Base-by-base conservation (phyloP, 495 filamentous ascomycete species). In the Haplographium delicatum region DNA sequence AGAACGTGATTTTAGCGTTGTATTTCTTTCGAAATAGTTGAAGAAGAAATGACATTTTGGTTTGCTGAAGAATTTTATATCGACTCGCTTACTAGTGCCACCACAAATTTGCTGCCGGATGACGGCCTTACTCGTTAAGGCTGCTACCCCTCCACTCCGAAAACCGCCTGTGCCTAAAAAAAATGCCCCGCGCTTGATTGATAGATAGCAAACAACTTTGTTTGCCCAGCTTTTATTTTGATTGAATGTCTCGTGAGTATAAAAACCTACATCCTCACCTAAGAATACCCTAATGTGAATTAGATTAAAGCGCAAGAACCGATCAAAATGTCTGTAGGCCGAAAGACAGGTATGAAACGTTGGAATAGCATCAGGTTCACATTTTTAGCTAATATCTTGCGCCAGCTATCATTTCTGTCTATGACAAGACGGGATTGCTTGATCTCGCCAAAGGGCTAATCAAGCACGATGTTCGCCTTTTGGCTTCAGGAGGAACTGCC, bases 351-450 rank as follows among this genome's bases (percentile, higher is more conserved):
- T 57, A 46, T 19, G 46, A n/a, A n/a, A n/a, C n/a, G n/a, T n/a
- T n/a, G n/a, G n/a, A n/a, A n/a, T n/a, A n/a, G n/a, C n/a, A n/a
- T n/a, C n/a, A n/a, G n/a, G n/a, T n/a, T n/a, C n/a, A n/a, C n/a
- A n/a, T n/a, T 16, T 45, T 45, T 25, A 53, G 24, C 15, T 43
- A 25, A 39, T 24, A 18, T 28, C 26, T 33, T 31, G 19, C 23
- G 18, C 63, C 30, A 84, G 93, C 93, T 34, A 97, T 98, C 62
- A 79, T 98, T 62, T 96, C 90, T 57, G 94, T 97, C 74, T 97
- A 91, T 65, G 87, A 98, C 75, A 98, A 98, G 84, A 96, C 91
- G 47, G 93, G 93, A 44, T 79, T 98, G 50, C 72, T 98, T 37
- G 93, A 98, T 70, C 78, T 98, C 45, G 93, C 93, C 54, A 97